Evolutionary conservation across 2,329 filamentous ascomycete species (phyloP), one percentile per base, ranked within the genome.

Genomic region (Fusarium liriodendri): DNA sequence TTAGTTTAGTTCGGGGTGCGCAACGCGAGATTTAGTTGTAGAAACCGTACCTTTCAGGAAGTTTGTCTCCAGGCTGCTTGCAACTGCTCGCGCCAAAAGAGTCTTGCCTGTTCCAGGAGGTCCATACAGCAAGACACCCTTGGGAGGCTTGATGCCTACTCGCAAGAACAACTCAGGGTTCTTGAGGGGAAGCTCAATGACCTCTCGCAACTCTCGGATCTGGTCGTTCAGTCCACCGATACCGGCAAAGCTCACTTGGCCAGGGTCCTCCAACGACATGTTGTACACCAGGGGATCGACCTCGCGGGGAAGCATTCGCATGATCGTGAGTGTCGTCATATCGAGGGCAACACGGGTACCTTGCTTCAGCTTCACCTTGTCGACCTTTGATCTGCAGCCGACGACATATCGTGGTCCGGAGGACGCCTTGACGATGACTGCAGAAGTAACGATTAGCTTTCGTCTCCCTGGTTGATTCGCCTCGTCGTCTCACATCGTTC

Each of bases 301-400:
- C 87, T 99, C 97, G 83, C 97, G 93, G 69, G 97, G 97, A 55
- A 99, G 89, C 97, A 99, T 99, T 80, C 97, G 94, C 97, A 99
- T 99, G 85, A 99, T 99, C 70, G 97, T 99, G 77, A 99, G 93
- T 22, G 97, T 99, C 61, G 97, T 99, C 97, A 99, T 99, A 81
- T 99, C 97, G 69, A 99, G 92, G 37, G 97, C 96, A 64, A 99
- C 97, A 80, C 97, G 94, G 32, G 96, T 98, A 79, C 97, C 97
- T 85, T 99, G 97, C 90, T 98, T 99, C 82, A 99, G 87, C 88
- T 98, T 98, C 72, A 89, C 87, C 87, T 97, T 98, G 88, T 99
- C 97, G 80, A 99, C 97, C 86, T 99, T 99, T 72, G 95, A 98
- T 80, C 97, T 93, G 87, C 97, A 99, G 68, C 97, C 97, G 78